Percentiles rank a stretch among this genome's conserved stretches.
Conservation (phyloP, 176 grass and related monocot genomes). For the Musa troglodytarum region DNA sequence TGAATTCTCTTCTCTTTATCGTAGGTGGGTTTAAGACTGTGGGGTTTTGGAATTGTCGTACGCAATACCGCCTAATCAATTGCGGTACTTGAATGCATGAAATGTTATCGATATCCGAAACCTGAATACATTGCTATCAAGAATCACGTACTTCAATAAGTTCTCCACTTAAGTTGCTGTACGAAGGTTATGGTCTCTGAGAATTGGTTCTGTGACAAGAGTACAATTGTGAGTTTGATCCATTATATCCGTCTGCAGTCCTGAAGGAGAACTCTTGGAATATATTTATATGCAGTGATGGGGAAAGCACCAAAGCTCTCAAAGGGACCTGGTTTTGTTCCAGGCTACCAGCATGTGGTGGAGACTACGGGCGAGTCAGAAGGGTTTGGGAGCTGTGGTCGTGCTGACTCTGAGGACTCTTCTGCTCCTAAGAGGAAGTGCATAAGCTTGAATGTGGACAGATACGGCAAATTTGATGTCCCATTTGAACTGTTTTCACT, state of each 20-base stretch:
- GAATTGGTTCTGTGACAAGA: background rate
- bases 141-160: no score
- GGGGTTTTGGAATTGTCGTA: background rate
- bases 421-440: constrained; percentile 67
- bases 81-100: background rate
- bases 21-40: background rate
- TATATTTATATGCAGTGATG: constrained; percentile 43
- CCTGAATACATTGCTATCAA: background rate
- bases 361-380: constrained; percentile 66
- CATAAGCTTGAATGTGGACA: constrained; percentile 29
- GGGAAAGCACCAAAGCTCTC: constrained; percentile 89
- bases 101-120: background rate
- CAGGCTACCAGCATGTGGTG: constrained; percentile 61
- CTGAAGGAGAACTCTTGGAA: background rate
- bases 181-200: background rate
- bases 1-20: background rate
- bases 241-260: background rate
- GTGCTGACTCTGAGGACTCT: constrained; percentile 64
- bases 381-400: constrained; percentile 34
- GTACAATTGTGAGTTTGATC: no score
- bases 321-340: constrained; percentile 67
- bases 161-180: background rate
- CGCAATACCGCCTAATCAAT: background rate
- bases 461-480: constrained; percentile 34
- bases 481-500: constrained; percentile 40